Base-by-base conservation (phyloP, 1,284 basidiomycete species). In the Agroathelia rolfsii region DNA sequence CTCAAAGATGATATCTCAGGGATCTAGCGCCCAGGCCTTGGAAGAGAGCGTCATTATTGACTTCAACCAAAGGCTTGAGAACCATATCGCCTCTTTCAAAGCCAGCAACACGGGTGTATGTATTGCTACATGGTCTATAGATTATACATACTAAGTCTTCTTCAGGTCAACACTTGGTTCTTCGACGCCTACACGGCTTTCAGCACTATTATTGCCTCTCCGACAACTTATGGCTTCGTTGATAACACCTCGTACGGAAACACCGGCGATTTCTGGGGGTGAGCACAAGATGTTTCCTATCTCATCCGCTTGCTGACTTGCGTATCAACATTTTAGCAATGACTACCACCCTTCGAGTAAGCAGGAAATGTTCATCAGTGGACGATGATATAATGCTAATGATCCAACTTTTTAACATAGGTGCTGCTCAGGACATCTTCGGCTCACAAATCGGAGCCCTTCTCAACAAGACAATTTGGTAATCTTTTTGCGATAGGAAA, bases 241-340 rank as follows among this genome's bases (percentile, higher is more conserved):
- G 70, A 74, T 40, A 59, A 57, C 5, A 64, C 61, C 0, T 63
- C 65, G 1, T 72, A 58, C 36, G 72, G 72, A 4, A 50, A 49
- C 13, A 38, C 61, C 7, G 60, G 58, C 12, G 56, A 65, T 39
- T 75, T 76, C 61, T 75, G 72, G 73, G 68, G 65, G 69, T 70
- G 41, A 38, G 65, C 51, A 5, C 10, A 18, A 10, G 18, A 9
- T 34, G 30, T 30, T 19, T 27, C 28, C 13, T 20, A n/a, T 23
- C 14, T 12, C 6, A 13, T 15, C 34, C 25, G 14, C 28, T 36
- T n/a, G 32, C n/a, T 32, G 29, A 21, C 23, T 10, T 35, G 23
- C 18, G 32, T 25, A 9, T 26, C 14, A 5, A 7, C 6, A 25
- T 29, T 18, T 5, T 32, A 68, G 65, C 16, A 66, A 70, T 36